These are phyloP conservation scores for Saitoella complicata DNA, from an alignment of 805 yeast genomes.

Conservation along the genomic window DNA sequence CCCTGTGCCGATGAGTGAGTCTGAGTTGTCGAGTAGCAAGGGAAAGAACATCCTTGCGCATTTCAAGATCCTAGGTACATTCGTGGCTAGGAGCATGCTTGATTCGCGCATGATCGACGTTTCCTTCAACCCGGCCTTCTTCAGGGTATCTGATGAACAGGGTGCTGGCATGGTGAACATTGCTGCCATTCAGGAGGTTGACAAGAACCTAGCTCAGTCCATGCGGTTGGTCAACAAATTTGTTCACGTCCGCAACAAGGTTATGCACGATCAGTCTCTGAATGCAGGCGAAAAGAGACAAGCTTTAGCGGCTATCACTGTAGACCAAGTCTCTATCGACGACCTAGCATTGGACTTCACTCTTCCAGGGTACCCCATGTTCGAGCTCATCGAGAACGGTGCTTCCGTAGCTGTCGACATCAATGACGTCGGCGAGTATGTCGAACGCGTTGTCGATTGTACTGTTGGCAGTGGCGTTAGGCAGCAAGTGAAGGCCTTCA, in stretches of 20 bases:
- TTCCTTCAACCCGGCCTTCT: conserved; percentile 54
- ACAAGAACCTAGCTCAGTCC: conserved; percentile 42
- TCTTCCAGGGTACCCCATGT: conserved; percentile 58
- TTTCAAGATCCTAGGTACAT: conserved; percentile 59
- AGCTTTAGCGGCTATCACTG: conserved; percentile 5
- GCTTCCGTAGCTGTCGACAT: conserved; percentile 30
- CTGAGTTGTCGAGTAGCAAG: conserved; percentile 18
- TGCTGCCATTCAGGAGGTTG: conserved; percentile 34
- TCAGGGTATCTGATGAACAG: conserved; percentile 33
- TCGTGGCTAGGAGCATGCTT: conserved; percentile 69
- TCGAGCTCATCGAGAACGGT: conserved; percentile 47
- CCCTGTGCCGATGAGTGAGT: conserved; percentile 41
- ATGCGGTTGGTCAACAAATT: conserved; percentile 34
- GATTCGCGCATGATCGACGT: conserved; percentile 84
- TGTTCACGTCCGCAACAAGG: conserved; percentile 17
- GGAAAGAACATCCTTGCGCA: conserved; percentile 31
- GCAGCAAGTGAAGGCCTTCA: conserved; percentile 50
- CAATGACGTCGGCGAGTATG: conserved; percentile 41
- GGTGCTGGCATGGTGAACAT: conserved; percentile 18
- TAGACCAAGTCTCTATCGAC: conserved; percentile 30
- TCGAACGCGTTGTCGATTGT: conserved; percentile 39
- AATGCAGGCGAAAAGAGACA: conserved; percentile 4
- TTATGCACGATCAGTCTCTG: conserved; percentile 7
- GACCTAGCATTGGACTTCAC: conserved; percentile 49
- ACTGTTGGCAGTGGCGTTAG: conserved; percentile 48